Percentiles rank a stretch among this genome's conserved stretches.
Evolutionary conservation across 1,284 basidiomycete species (phyloP).

Genomic region (Mycocalia duriaeana): DNA sequence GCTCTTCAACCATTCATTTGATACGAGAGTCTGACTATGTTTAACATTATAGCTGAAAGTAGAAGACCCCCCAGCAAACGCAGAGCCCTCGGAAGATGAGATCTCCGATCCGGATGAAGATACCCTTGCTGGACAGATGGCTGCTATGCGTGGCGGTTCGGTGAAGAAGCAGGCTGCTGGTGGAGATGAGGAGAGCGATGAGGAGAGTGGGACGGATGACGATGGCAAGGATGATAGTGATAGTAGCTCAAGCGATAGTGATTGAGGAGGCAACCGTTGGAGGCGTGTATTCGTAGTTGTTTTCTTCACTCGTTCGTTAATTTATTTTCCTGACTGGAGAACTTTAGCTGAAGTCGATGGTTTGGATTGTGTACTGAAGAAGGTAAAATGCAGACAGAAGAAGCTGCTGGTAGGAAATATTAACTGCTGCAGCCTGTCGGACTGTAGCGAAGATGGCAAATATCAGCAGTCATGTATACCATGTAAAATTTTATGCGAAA

Average conservation of each 20-base stretch:
- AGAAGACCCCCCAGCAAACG: conserved; percentile 60
- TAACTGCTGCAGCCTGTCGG: too few species aligned
- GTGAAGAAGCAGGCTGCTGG: conserved; percentile 71
- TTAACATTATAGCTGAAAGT: conserved; percentile 66
- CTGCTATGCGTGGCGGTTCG: conserved; percentile 86
- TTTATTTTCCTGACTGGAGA: too few species aligned
- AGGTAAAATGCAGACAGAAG: too few species aligned
- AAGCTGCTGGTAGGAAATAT: too few species aligned
- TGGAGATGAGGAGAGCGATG: conserved; percentile 33
- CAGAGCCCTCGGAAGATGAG: conserved; percentile 77
- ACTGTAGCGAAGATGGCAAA: too few species aligned
- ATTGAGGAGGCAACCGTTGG: too few species aligned
- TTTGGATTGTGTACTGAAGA: too few species aligned
- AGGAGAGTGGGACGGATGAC: conserved; percentile 39
- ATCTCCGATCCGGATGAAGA: conserved; percentile 97
- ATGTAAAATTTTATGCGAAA: too few species aligned
- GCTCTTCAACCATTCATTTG: conserved; percentile 3
- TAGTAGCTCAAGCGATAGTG: conserved; percentile 37
- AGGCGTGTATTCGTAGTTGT: too few species aligned
- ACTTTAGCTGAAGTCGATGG: too few species aligned
- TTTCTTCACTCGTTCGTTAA: too few species aligned
- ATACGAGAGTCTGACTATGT: conserved; percentile 3
- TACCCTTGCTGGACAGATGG: conserved; percentile 96
- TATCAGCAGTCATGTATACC: too few species aligned
- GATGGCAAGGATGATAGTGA: conserved; percentile 26